Evolutionary conservation across 2,329 filamentous ascomycete species (phyloP).

Genomic region (Exophiala aquamarina): DNA sequence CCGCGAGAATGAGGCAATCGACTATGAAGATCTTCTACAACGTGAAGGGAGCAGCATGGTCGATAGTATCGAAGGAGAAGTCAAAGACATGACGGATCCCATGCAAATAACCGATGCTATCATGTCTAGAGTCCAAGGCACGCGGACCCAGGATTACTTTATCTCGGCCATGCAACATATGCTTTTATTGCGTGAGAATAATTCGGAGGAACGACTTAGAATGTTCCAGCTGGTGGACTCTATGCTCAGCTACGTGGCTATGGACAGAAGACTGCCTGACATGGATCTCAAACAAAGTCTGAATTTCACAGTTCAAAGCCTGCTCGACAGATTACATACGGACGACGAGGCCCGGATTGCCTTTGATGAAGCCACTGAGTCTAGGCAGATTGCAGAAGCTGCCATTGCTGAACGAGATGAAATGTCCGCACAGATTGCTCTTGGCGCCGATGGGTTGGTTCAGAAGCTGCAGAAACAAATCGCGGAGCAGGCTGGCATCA

Average conservation of each 20-base stretch:
- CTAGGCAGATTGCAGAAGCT: constrained; percentile 88
- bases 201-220: constrained; percentile 84
- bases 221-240: constrained; percentile 98
- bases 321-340: constrained; percentile 93
- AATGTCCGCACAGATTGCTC: constrained; percentile 80
- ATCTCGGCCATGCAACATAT: constrained; percentile 93
- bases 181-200: constrained; percentile 85
- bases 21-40: constrained; percentile 96
- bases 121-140: constrained; percentile 77
- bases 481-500: constrained; percentile 88
- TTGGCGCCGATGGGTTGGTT: constrained; percentile 91
- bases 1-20: constrained; percentile 90
- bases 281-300: constrained; percentile 98
- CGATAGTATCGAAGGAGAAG: constrained; percentile 79
- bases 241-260: constrained; percentile 99
- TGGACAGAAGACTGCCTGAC: constrained; percentile 92
- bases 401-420: constrained; percentile 96
- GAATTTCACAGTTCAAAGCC: constrained; percentile 93
- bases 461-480: constrained; percentile 89
- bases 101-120: constrained; percentile 93
- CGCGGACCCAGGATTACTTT: constrained; percentile 90
- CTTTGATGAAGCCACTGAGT: constrained; percentile 86
- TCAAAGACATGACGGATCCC: constrained; percentile 90
- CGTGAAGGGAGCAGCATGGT: constrained; percentile 87
- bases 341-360: constrained; percentile 92